Conservation (phyloP, 1,284 basidiomycete genomes). For the Kalmanozyma brasiliensis region DNA sequence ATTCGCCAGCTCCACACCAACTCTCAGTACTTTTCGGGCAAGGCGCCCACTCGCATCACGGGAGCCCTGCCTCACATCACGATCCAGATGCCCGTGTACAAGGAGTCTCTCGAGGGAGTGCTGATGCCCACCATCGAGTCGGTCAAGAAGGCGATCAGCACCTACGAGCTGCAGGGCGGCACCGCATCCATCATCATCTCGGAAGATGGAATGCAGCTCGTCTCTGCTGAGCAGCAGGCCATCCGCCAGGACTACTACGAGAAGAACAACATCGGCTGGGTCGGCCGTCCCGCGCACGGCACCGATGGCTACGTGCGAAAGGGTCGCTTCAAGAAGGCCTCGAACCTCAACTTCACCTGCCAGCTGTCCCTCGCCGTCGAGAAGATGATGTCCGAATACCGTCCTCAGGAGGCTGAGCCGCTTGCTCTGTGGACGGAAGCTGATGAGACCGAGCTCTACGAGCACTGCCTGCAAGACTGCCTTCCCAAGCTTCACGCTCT, state of each 20-base stretch:
- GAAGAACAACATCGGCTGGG: constrained; percentile 80
- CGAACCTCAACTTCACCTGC: constrained; percentile 87
- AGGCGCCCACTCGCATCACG: constrained; percentile 73
- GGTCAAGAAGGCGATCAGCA: constrained; percentile 85
- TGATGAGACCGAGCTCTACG: constrained; percentile 49
- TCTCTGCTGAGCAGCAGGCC: constrained; percentile 75
- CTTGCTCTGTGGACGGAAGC: constrained; percentile 32
- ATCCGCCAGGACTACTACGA: constrained; percentile 79
- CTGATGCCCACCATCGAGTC: constrained; percentile 79
- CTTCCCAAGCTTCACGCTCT: constrained; percentile 69
- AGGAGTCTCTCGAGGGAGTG: constrained; percentile 70
- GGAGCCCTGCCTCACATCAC: constrained; percentile 79
- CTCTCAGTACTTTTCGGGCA: constrained; percentile 69
- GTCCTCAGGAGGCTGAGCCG: constrained; percentile 13
- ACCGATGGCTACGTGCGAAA: constrained; percentile 79
- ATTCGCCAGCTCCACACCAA: constrained; percentile 74
- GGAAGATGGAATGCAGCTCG: constrained; percentile 78
- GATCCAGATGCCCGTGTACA: constrained; percentile 82
- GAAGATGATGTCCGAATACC: constrained; percentile 72
- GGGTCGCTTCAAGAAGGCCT: constrained; percentile 90
- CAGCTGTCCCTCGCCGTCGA: constrained; percentile 79
- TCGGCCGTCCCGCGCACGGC: constrained; percentile 80
- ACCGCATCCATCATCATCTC: constrained; percentile 80
- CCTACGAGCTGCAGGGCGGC: constrained; percentile 83
- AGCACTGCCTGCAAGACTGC: constrained; percentile 32